These are phyloP conservation scores for Phytophthora citricola DNA, from an alignment of 352 stramenopile genomes.

Conservation along the genomic window DNA sequence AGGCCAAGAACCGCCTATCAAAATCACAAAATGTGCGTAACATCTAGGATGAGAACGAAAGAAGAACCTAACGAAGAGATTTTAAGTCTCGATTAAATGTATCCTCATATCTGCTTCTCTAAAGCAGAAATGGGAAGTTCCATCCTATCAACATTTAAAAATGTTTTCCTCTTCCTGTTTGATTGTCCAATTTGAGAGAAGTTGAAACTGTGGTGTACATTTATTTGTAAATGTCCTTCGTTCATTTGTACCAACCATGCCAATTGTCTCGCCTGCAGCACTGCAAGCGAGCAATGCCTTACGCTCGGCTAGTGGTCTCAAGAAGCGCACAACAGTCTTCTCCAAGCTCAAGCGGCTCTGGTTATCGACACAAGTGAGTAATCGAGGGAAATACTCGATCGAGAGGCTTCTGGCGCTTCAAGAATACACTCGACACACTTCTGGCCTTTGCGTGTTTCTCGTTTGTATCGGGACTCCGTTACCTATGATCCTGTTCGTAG, in stretches of 20 bases:
- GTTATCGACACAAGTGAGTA: conserved; percentile 25
- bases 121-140: conserved; percentile 26
- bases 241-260: no score
- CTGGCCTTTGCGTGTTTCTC: conserved; percentile 10
- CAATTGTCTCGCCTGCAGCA: background rate
- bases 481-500: conserved; percentile 23
- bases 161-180: background rate
- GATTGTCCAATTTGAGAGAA: background rate
- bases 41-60: conserved; percentile 29
- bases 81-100: conserved; percentile 36
- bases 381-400: conserved; percentile 40
- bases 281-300: background rate
- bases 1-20: conserved; percentile 6
- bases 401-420: conserved; percentile 36
- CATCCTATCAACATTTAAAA: conserved; percentile 16
- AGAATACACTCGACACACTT: conserved; percentile 27
- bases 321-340: conserved; percentile 1
- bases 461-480: conserved; percentile 24
- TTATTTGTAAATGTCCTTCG: background rate
- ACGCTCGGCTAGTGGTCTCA: background rate
- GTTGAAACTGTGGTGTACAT: background rate
- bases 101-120: conserved; percentile 21
- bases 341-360: conserved; percentile 12
- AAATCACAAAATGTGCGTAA: conserved; percentile 35
- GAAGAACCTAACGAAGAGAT: conserved; percentile 24